A percentile compares a stretch with the other conserved stretches of the same genome.
These are phyloP conservation scores for Debaryomycetaceae sp. DNA, from an alignment of 1,139 yeast genomes.

Conservation along the genomic window DNA sequence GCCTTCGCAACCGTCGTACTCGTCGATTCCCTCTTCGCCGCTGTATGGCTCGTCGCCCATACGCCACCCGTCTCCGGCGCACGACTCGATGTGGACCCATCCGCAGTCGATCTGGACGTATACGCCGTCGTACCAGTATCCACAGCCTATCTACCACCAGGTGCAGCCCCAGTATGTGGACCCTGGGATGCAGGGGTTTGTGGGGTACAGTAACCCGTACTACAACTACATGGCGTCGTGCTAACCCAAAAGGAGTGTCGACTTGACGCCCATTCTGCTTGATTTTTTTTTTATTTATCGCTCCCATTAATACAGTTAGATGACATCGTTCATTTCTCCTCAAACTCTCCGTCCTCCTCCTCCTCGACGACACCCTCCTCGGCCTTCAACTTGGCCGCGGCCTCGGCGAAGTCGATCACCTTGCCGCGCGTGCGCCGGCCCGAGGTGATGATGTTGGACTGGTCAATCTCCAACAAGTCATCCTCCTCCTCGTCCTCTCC, in stretches of 20 bases:
- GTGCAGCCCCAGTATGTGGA: conserved; percentile 9
- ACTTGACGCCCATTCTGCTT: background rate
- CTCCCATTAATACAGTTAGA: too few relatives aligned
- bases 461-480: conserved; percentile 78
- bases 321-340: too few relatives aligned
- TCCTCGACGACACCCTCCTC: conserved; percentile 43
- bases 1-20: conserved; percentile 9
- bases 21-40: conserved; percentile 7
- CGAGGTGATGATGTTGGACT: conserved; percentile 72
- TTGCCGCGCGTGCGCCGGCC: conserved; percentile 93
- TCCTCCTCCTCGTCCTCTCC: conserved; percentile 70
- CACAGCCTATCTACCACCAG: conserved; percentile 13
- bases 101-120: conserved; percentile 14
- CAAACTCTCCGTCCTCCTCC: conserved; percentile 45
- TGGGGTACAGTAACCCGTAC: conserved; percentile 39
- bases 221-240: conserved; percentile 33
- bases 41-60: conserved; percentile 10
- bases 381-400: conserved; percentile 66
- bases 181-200: conserved; percentile 14
- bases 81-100: conserved; percentile 23
- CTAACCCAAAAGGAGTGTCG: conserved; percentile 10
- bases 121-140: conserved; percentile 18
- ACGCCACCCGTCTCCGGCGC: conserved; percentile 18
- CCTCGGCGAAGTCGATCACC: conserved; percentile 80
- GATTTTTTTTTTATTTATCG: background rate